phyloP scores from a whole-genome alignment of 805 yeast species.

The Hemisphaericaspora nanyangensis region DNA sequence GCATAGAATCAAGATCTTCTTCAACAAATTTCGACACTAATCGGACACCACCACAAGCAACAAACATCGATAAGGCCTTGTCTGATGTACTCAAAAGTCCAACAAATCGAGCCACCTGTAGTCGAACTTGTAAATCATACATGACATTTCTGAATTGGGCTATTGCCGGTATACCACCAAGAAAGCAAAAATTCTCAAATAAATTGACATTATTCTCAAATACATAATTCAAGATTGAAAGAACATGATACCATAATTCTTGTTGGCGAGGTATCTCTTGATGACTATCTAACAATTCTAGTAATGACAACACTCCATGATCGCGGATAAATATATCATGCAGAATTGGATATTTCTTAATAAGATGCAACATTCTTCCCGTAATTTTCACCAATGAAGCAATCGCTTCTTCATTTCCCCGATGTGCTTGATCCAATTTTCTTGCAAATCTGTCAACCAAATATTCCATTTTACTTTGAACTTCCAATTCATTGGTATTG shows the following conservation, averaged over 20 bases:
- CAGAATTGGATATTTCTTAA: slow-evolving; percentile 37
- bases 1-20: slow-evolving; percentile 39
- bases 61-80: slow-evolving; percentile 34
- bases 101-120: slow-evolving; percentile 36
- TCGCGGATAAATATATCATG: slow-evolving; percentile 38
- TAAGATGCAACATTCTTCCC: slow-evolving; percentile 35
- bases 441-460: slow-evolving; percentile 28
- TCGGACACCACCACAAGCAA: slow-evolving; percentile 44
- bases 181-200: slow-evolving; percentile 38
- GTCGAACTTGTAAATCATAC: slow-evolving; percentile 27
- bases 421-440: slow-evolving; percentile 27
- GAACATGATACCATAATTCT: slow-evolving; percentile 34
- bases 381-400: slow-evolving; percentile 30
- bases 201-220: slow-evolving; percentile 27
- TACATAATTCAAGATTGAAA: slow-evolving; percentile 31
- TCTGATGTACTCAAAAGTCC: slow-evolving; percentile 30
- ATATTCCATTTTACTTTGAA: slow-evolving; percentile 37
- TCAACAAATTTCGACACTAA: slow-evolving; percentile 43
- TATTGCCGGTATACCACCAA: slow-evolving; percentile 42
- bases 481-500: slow-evolving; percentile 39
- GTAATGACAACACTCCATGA: slow-evolving; percentile 36
- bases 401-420: slow-evolving; percentile 27
- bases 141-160: slow-evolving; percentile 33
- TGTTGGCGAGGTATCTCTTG: slow-evolving; percentile 25
- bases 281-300: slow-evolving; percentile 36